Base-by-base conservation (phyloP, 495 filamentous ascomycete genomes). In the Podospora tetraspora region DNA sequence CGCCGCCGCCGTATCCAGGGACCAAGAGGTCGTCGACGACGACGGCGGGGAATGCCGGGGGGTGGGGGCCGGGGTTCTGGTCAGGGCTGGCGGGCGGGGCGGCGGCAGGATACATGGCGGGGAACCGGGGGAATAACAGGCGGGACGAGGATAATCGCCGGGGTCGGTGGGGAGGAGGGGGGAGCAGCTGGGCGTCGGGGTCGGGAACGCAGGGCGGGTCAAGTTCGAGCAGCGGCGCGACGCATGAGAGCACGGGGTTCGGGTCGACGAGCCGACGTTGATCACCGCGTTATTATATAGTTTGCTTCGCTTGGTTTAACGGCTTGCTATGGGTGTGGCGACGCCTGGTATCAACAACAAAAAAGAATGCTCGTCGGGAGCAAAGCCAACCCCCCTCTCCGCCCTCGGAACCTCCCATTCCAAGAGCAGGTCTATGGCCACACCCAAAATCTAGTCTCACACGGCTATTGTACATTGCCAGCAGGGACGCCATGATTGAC, bases 31-130 rank as follows among this genome's bases (percentile, higher is more conserved):
- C 74, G 16, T 52, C 43, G 43, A 52, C 43, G 43, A n/a, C 64
- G 72, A 22, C 25, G 10, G 32, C 25, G 22, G 37, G 76, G 12
- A 86, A 71, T 52, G 43, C 43, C 19, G 43, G 32, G 32, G 84
- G 84, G 1, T 97, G 92, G 89, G 84, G 86, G 61, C 93, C 94
- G 3, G 94, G 95, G 0, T 97, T 97, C 74, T 97, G 93, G 95
- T 83, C 85, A 21, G 94, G 94, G 0, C 82, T 91, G 3, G 78
- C 88, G 9, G 85, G 86, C 56, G 92, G 92, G 56, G 89, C 87
- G 1, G 90, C 90, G 10, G 91, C 88, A 0, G 84, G 78, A 7
- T 94, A 93, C 75, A 72, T 85, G 52, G 86, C 91, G 22, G 90
- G 91, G 2, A 86, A 85, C 61, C 79, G 84, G 70, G 78, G 77